Percentiles rank a stretch among this genome's conserved stretches.
Conservation (phyloP, 257 asterid species). For the Striga asiatica region DNA sequence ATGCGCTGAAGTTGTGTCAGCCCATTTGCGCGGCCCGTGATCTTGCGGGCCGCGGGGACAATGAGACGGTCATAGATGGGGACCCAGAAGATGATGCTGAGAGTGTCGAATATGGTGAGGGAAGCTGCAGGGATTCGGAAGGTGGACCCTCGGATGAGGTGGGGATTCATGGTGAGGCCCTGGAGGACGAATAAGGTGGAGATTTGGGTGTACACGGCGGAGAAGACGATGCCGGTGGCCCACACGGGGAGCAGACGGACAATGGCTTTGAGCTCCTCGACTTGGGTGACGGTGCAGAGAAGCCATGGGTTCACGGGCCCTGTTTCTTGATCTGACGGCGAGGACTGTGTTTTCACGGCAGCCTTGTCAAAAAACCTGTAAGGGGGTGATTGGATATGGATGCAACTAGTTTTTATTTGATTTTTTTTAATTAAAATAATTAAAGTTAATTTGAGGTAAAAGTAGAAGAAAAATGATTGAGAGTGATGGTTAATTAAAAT, state of each 20-base stretch:
- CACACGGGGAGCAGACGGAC: constrained; percentile 51
- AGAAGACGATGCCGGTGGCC: constrained; percentile 61
- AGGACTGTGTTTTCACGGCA: constrained; percentile 41
- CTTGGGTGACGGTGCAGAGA: constrained; percentile 65
- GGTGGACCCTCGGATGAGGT: constrained; percentile 29
- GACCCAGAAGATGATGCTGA: constrained; percentile 65
- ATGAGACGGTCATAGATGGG: constrained; percentile 50
- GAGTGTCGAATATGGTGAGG: constrained; percentile 54
- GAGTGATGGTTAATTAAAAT: too few relatives aligned
- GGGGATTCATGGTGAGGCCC: constrained; percentile 45
- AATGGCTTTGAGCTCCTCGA: constrained; percentile 67
- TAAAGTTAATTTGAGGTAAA: background rate
- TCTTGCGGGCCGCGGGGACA: constrained; percentile 43
- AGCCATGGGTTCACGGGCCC: constrained; percentile 43
- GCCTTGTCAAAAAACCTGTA: constrained; percentile 67
- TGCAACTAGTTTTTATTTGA: too few relatives aligned
- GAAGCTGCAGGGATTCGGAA: constrained; percentile 63
- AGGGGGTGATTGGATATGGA: too few relatives aligned
- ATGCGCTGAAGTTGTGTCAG: constrained; percentile 55
- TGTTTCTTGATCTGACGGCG: constrained; percentile 28
- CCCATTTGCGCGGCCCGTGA: constrained; percentile 61
- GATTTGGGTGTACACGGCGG: constrained; percentile 60
- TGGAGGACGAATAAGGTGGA: constrained; percentile 51
- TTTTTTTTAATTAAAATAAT: background rate
- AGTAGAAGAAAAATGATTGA: background rate